Evolutionary conservation across 345 rosid genomes (phyloP).

Genomic region (Anastatica hierochuntica): DNA sequence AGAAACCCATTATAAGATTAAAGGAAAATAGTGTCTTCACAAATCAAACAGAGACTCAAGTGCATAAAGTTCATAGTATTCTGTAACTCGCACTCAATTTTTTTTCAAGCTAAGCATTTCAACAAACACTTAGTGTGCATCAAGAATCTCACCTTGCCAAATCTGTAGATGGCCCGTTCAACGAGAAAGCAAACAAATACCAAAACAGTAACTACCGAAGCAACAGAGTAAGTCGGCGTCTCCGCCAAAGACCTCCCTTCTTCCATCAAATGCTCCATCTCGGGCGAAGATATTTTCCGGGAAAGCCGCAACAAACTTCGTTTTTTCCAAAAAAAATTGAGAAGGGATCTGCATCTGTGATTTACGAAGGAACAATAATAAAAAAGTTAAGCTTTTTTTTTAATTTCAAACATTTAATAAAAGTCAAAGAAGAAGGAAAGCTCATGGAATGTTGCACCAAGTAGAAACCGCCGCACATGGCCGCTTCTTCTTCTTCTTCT

Average conservation of each 20-base stretch:
- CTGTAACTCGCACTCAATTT: neutral
- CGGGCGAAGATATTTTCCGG: neutral
- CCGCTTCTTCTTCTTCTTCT: slow-evolving; percentile 18
- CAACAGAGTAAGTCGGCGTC: slow-evolving; percentile 90
- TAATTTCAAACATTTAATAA: no score
- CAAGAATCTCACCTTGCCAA: slow-evolving; percentile 49
- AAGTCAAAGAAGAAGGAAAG: slow-evolving; percentile 13
- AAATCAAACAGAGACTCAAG: no score
- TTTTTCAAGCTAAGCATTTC: slow-evolving; percentile 11
- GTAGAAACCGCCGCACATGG: slow-evolving; percentile 27
- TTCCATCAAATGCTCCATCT: slow-evolving; percentile 33
- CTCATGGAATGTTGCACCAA: slow-evolving; percentile 26
- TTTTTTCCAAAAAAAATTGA: neutral
- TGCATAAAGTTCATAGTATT: no score
- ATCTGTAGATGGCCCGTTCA: slow-evolving; percentile 76
- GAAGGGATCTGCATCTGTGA: slow-evolving; percentile 28
- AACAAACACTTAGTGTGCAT: slow-evolving; percentile 10
- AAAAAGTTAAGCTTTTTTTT: neutral
- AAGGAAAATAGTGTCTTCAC: no score
- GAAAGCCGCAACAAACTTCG: neutral
- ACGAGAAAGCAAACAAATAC: slow-evolving; percentile 62
- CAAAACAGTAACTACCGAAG: slow-evolving; percentile 66
- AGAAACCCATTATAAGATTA: neutral
- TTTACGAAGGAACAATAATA: neutral
- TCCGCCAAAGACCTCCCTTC: slow-evolving; percentile 78